Evolutionary conservation across 2,329 filamentous ascomycete species (phyloP), one percentile per base, ranked within the genome.

Genomic region (Aschersonia sp.): DNA sequence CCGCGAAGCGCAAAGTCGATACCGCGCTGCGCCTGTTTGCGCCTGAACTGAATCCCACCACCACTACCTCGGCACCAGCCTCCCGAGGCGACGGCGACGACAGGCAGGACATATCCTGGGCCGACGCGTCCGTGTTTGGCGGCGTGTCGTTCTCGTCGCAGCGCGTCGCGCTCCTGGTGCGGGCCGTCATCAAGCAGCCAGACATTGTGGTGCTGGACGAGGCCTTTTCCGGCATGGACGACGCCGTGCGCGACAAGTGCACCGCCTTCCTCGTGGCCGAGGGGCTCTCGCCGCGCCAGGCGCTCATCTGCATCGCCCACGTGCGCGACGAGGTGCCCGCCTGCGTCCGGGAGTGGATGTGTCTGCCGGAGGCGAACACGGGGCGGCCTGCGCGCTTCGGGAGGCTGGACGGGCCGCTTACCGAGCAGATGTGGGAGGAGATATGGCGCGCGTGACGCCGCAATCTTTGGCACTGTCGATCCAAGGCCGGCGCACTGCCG

Each of bases 291-390:
- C 69, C 79, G 1, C 63, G 77, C 29, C 90, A 97, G 65, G 88
- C 88, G 1, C 66, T 98, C 47, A 75, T 97, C n/a, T 87, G 89
- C 53, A 90, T 97, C 50, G 92, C 87, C 51, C 92, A 98, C 66
- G 74, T 90, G 51, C 81, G 81, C 52, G 88, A 95, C 56, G 92
- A 98, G 63, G 84, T 97, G 8, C 92, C 92, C 0, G 81, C 83
- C 45, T 83, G 81, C 54, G 76, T 95, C 30, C 69, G 87, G 44
- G 80, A 94, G 59, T 97, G 85, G 83, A 71, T 97, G 45, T 89
- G 86, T 60, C 68, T 95, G 32, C 88, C 90, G 1, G 84, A 89
- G 63, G 73, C 82, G 4, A 84, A 82, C 47, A 77, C 77, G 1
- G 75, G 76, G 1, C 56, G 59, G 35, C 64, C 73, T 12, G 79